phyloP scores from a whole-genome alignment of 305 asterid species.

The Fraxinus xanthoxyloides region DNA sequence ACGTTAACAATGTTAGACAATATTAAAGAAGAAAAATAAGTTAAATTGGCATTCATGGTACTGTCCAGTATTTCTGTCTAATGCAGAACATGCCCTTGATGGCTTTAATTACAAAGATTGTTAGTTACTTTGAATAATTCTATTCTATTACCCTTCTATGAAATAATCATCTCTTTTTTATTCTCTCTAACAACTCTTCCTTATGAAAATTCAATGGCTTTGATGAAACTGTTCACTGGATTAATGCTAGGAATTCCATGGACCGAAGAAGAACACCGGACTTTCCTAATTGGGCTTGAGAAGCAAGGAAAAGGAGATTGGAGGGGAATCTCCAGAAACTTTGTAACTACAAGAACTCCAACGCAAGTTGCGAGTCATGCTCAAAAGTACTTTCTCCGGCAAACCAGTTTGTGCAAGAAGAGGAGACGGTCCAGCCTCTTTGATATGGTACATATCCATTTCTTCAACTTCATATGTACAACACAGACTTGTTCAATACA shows the following conservation, averaged over 20 bases:
- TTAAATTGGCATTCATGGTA: neutral
- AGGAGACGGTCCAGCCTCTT: slow-evolving; percentile 75
- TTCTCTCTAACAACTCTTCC: neutral
- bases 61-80: neutral
- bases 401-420: slow-evolving; percentile 39
- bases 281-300: slow-evolving; percentile 60
- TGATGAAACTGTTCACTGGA: neutral
- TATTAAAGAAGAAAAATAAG: neutral
- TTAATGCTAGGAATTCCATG: slow-evolving; percentile 58
- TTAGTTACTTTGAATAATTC: neutral
- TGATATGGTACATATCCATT: slow-evolving; percentile 46
- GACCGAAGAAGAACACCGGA: slow-evolving; percentile 75
- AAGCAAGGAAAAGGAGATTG: slow-evolving; percentile 76
- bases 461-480: neutral
- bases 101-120: neutral
- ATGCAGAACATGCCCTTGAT: neutral
- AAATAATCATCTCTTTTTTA: too few species aligned
- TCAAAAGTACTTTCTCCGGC: slow-evolving; percentile 69
- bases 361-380: slow-evolving; percentile 90
- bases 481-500: neutral
- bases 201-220: neutral
- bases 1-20: neutral
- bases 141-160: neutral
- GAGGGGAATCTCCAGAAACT: slow-evolving; percentile 78
- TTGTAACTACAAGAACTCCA: slow-evolving; percentile 64